A percentile compares a stretch with the other conserved stretches of the same genome.
Evolutionary conservation across 2,329 filamentous ascomycete species (phyloP).

Genomic region (Elsinoe australis): DNA sequence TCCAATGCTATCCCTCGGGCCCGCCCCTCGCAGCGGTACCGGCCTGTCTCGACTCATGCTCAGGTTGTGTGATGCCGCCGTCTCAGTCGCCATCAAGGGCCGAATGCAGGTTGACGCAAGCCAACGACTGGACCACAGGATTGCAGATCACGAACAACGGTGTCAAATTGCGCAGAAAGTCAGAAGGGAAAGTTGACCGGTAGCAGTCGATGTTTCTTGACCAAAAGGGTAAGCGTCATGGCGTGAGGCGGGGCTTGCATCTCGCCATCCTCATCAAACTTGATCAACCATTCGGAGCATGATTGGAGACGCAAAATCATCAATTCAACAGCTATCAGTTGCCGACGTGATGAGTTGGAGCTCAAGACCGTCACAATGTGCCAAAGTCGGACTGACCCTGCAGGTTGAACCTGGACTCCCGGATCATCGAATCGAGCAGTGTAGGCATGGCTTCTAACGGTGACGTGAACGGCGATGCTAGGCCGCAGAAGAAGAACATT

Average conservation of each 20-base stretch:
- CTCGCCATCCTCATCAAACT: conserved; percentile 3
- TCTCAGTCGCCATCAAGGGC: conserved; percentile 5
- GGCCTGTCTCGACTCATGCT: not conserved
- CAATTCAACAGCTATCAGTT: not conserved
- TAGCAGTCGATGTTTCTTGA: not conserved
- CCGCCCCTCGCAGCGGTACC: not conserved
- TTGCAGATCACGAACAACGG: not conserved
- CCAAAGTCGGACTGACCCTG: not conserved
- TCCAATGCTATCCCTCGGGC: not conserved
- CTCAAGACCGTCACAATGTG: not conserved
- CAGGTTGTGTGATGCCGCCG: not conserved
- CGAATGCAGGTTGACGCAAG: conserved; percentile 12
- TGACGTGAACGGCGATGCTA: conserved; percentile 4
- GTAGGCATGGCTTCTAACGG: not conserved
- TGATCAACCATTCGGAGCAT: not conserved
- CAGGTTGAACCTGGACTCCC: not conserved
- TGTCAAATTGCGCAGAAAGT: not conserved
- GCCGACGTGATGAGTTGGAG: conserved; percentile 9
- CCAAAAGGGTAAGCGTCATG: conserved; percentile 8
- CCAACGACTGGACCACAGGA: not conserved
- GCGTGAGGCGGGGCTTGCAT: conserved; percentile 4
- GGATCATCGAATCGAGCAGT: not conserved
- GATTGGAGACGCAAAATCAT: not conserved
- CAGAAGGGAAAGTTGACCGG: not conserved
- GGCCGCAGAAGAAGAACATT: conserved; percentile 31